A percentile compares a stretch with the other conserved stretches of the same genome.
These are phyloP conservation scores for Ustilago esculenta DNA, from an alignment of 1,284 basidiomycete species.

Conservation along the genomic window DNA sequence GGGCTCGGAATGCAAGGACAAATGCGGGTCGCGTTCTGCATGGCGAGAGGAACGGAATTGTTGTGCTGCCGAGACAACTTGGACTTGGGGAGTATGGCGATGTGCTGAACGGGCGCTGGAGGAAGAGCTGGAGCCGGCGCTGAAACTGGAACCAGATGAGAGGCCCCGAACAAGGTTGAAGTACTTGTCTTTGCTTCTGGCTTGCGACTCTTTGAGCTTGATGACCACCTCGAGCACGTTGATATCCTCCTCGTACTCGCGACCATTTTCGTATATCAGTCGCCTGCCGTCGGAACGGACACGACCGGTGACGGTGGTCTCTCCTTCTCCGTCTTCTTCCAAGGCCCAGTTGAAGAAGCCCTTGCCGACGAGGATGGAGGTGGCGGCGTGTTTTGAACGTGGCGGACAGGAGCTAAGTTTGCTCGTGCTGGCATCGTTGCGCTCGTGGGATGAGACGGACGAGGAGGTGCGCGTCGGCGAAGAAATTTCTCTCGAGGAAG, in stretches of 20 bases:
- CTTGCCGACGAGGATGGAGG: constrained; percentile 60
- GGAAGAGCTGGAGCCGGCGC: constrained; percentile 15
- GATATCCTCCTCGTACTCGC: constrained; percentile 46
- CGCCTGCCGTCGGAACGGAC: constrained; percentile 51
- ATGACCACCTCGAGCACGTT: constrained; percentile 62
- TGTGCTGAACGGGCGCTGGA: constrained; percentile 6
- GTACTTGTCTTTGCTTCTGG: constrained; percentile 58
- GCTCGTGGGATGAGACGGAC: constrained; percentile 21
- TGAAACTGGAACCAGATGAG: constrained; percentile 32
- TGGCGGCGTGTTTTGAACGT: constrained; percentile 21
- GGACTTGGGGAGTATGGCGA: constrained; percentile 5
- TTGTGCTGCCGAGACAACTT: constrained; percentile 13
- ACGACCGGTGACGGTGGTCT: constrained; percentile 58
- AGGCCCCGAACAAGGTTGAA: constrained; percentile 52
- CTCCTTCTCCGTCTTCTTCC: constrained; percentile 62
- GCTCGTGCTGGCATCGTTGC: constrained; percentile 33
- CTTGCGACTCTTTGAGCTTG: constrained; percentile 60
- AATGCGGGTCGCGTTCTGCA: constrained; percentile 11
- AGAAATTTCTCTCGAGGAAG: constrained; percentile 18
- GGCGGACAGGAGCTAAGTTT: constrained; percentile 32
- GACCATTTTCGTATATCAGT: constrained; percentile 55
- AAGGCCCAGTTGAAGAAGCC: constrained; percentile 62
- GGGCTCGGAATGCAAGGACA: constrained; percentile 39
- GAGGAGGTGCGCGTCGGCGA: constrained; percentile 24
- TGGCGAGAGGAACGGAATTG: constrained; percentile 25